Base-by-base conservation (phyloP, 1,139 yeast species). In the Yamadazyma jaroonii region DNA sequence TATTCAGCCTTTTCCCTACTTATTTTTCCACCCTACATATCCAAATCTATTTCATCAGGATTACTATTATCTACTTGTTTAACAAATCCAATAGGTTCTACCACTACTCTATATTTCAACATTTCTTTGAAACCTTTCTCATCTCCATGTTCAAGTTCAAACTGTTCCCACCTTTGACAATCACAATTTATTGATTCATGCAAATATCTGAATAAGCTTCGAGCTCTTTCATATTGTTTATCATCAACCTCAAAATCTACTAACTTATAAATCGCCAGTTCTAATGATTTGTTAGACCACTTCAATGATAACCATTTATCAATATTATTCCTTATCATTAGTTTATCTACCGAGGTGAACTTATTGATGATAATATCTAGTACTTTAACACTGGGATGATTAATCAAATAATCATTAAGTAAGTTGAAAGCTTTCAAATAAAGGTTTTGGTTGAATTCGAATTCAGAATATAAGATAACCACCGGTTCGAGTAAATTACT, bases 121-220 rank as follows among this genome's bases (percentile, higher is more conserved):
- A 88, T 84, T 11, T 81, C 84, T 49, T 84, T 88, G 57, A 77
- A 88, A 0, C 85, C 77, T 2, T 68, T 71, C 50, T 85, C 95
- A 44, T 74, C 66, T 2, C 97, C 97, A 54, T 77, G 52, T 13
- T 74, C 67, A 28, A 86, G 56, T 53, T 89, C 97, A 57, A 88
- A 87, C 9, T 65, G 58, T 41, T 81, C 84, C 95, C 96, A 89
- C 4, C 56, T 57, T 46, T 57, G 52, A 25, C 34, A 47, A 29
- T 34, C 32, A 13, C 12, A 24, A 7, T 37, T 29, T 17, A 40
- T 48, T 14, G 46, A 38, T 15, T 43, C 37, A 15, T 48, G 40
- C 62, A 69, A 36, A 45, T 64, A 74, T 37, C 64, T 66, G 47
- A 75, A 74, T 6, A 89, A 55, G 9, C 74, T 78, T 38, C 97